Evolutionary conservation across 306 rosid genomes (phyloP).

Genomic region (Dryas drummondii): DNA sequence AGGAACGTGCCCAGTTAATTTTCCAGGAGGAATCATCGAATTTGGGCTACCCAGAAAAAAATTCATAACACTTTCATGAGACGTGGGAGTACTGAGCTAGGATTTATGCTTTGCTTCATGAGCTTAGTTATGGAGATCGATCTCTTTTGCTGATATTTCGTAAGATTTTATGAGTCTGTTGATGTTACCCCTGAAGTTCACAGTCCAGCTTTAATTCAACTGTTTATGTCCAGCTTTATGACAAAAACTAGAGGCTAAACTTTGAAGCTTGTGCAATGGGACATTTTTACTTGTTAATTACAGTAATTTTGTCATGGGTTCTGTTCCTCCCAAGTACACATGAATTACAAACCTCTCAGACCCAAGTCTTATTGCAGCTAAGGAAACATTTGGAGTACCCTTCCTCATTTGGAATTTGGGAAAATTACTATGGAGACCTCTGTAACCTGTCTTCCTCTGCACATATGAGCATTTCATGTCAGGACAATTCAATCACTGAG

Average conservation of each 20-base stretch:
- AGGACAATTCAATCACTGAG: conserved; percentile 55
- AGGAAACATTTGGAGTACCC: conserved; percentile 76
- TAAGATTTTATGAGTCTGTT: too few species aligned
- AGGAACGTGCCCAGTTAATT: background rate
- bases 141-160: too few species aligned
- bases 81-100: background rate
- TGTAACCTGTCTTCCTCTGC: conserved; percentile 54
- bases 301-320: conserved; percentile 43
- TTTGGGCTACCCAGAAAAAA: conserved; percentile 5
- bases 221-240: conserved; percentile 2
- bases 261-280: conserved; percentile 45
- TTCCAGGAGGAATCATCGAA: background rate
- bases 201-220: too few species aligned
- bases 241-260: conserved; percentile 21
- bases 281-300: conserved; percentile 30
- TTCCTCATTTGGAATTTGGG: conserved; percentile 48
- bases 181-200: too few species aligned
- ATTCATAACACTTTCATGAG: conserved; percentile 6
- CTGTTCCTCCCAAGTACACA: conserved; percentile 43
- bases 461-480: conserved; percentile 55
- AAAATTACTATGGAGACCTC: conserved; percentile 47
- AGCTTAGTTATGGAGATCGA: too few species aligned
- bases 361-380: conserved; percentile 55
- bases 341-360: conserved; percentile 57
- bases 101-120: too few species aligned